Conservation (phyloP, 2,329 filamentous ascomycete genomes). For the Hypoxylon rubiginosum region DNA sequence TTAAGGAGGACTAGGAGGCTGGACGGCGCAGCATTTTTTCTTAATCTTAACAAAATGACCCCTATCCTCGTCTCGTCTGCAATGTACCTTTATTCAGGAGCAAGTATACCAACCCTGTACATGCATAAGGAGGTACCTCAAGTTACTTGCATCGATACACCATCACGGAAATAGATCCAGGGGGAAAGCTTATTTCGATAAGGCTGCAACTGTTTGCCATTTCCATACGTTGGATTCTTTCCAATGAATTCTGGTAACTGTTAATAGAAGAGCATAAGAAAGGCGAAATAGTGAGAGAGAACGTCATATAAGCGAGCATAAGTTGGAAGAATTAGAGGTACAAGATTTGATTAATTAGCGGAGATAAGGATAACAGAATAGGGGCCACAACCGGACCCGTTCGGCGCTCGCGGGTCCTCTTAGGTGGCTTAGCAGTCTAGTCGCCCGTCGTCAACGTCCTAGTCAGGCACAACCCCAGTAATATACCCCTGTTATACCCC, state of each 20-base stretch:
- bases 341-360: conserved; percentile 1
- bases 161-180: conserved; percentile 14
- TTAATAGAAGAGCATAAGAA: no score
- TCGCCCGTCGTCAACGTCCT: conserved; percentile 19
- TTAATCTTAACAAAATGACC: conserved; percentile 28
- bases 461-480: conserved; percentile 20
- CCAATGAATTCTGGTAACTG: no score
- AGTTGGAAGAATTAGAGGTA: no score
- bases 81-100: conserved; percentile 18
- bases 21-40: conserved; percentile 33
- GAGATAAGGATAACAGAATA: conserved; percentile 25
- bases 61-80: not conserved
- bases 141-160: conserved; percentile 1
- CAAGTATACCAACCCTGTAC: conserved; percentile 24
- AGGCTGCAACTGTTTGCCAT: not conserved
- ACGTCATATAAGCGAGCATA: no score
- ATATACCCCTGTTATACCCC: conserved; percentile 17
- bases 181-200: conserved; percentile 35
- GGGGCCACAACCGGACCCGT: conserved; percentile 2
- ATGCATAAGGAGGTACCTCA: conserved; percentile 18
- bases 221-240: not conserved
- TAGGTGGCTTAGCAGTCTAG: conserved; percentile 3
- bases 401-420: not conserved
- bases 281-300: no score
- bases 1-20: conserved; percentile 15